Conservation (phyloP, 108 stramenopile species). For the Mediolabrus comicus region DNA sequence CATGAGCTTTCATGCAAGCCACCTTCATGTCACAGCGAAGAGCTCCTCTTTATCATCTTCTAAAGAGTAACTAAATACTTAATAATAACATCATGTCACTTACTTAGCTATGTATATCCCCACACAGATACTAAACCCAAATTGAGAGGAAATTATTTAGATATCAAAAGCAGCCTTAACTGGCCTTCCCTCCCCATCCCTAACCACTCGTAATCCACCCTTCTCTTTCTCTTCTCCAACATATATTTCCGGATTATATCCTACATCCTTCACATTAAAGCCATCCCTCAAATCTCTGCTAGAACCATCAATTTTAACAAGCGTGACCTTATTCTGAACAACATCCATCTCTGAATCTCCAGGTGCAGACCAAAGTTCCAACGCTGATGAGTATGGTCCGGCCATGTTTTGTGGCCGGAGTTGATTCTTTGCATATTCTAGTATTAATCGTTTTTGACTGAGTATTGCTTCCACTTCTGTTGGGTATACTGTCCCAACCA, state of each 20-base stretch:
- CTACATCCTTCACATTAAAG: constrained; percentile 58
- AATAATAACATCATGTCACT: too few relatives aligned
- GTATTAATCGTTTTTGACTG: constrained; percentile 77
- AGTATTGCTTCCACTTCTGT: constrained; percentile 52
- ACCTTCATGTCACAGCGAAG: too few relatives aligned
- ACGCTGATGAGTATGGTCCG: constrained; percentile 52
- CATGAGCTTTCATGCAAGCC: too few relatives aligned
- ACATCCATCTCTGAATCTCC: constrained; percentile 86
- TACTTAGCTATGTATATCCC: too few relatives aligned
- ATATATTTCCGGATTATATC: constrained; percentile 88
- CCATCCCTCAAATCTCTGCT: constrained; percentile 50
- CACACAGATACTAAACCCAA: too few relatives aligned
- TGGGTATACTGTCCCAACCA: constrained; percentile 29
- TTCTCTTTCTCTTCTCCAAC: constrained; percentile 74
- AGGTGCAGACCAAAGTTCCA: constrained; percentile 81
- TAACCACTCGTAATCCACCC: constrained; percentile 71
- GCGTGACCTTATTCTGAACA: constrained; percentile 67
- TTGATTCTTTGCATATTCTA: constrained; percentile 77
- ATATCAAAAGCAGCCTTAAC: constrained; percentile 76
- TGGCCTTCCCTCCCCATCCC: constrained; percentile 63
- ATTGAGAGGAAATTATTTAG: not conserved
- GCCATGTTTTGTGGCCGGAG: constrained; percentile 79
- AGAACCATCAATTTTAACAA: constrained; percentile 58
- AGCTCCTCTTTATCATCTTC: too few relatives aligned
- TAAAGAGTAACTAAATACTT: too few relatives aligned